phyloP scores from a whole-genome alignment of 2,329 filamentous ascomycete genomes.

The Stagonosporopsis tanaceti region DNA sequence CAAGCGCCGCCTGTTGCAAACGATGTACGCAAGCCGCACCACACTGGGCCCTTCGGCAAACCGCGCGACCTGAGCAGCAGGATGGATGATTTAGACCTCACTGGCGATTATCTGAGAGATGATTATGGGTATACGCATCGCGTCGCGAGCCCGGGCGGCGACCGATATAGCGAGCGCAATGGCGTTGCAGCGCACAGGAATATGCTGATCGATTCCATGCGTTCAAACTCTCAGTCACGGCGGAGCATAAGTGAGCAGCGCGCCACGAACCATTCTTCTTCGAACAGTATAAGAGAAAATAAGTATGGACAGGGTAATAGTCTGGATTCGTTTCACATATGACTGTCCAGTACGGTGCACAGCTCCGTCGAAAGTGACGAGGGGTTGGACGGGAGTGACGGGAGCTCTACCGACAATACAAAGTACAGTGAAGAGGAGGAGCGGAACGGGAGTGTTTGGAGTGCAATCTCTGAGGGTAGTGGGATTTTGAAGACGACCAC shows the following conservation, averaged over 20 bases:
- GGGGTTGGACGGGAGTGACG: neutral
- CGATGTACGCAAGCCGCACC: conserved; percentile 30
- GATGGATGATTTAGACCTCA: conserved; percentile 22
- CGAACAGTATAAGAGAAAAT: conserved; percentile 5
- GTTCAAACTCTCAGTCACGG: conserved; percentile 3
- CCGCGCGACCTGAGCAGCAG: conserved; percentile 5
- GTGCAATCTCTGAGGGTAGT: neutral
- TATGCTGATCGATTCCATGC: conserved; percentile 12
- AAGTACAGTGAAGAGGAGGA: conserved; percentile 4
- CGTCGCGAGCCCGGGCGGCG: conserved; percentile 2
- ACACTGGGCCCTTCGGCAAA: conserved; percentile 4
- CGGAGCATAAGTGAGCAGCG: conserved; percentile 6
- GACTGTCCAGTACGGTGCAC: conserved; percentile 4
- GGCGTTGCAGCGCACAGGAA: conserved; percentile 2
- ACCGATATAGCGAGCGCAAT: conserved; percentile 9
- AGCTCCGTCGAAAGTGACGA: conserved; percentile 4
- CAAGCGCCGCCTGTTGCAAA: conserved; percentile 42
- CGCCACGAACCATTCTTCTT: neutral
- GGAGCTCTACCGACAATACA: conserved; percentile 5
- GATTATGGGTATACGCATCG: conserved; percentile 4
- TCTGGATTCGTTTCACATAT: conserved; percentile 17
- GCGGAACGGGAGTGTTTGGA: neutral
- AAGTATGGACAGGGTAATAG: conserved; percentile 3
- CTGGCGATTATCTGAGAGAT: neutral
- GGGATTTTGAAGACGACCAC: conserved; percentile 15